Base-by-base conservation (phyloP, 257 asterid genomes). In the Osmanthus fragrans region DNA sequence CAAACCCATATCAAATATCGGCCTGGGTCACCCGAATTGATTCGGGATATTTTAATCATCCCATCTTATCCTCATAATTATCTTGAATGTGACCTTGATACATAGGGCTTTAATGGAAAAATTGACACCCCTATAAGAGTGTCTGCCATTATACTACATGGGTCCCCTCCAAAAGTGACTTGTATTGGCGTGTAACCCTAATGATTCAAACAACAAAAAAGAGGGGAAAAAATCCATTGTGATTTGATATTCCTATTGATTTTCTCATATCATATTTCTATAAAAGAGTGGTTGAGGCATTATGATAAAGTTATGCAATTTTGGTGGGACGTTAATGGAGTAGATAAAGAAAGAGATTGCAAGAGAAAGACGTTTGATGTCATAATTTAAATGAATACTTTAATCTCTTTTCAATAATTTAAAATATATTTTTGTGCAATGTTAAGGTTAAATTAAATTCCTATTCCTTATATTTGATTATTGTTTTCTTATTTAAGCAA, bases 211-310 rank as follows among this genome's bases (percentile, higher is more conserved):
- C 9, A 70, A 4, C 18, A 7, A 2, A 33, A 56, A 75, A 27
- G 7, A n/a, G 11, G 2, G 10, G 2, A 40, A 33, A 6, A 65
- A 64, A 76, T 71, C 63, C 77, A 47, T 73, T 73, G 76, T 79
- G 76, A 58, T 58, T 21, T 23, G 0, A 47, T 80, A 81, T 81
- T 83, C 82, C 12, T 78, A 77, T 78, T 76, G 76, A 69, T 68
- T 64, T 54, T 66, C 72, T 75, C 72, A 51, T 70, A 73, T 19
- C 73, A 76, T 42, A 11, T 42, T 42, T 11, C 51, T 42, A 42
- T 42, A 42, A 63, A 60, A n/a, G 74, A 78, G 88, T 89, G 82
- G 89, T 70, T 89, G 88, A 76, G 80, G 72, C 85, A 77, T 79
- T 86, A 78, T 66, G 69, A 83, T 81, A 86, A 88, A 86, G 92